Evolutionary conservation across 2,329 filamentous ascomycete species (phyloP).

Genomic region (Fusarium palustre): DNA sequence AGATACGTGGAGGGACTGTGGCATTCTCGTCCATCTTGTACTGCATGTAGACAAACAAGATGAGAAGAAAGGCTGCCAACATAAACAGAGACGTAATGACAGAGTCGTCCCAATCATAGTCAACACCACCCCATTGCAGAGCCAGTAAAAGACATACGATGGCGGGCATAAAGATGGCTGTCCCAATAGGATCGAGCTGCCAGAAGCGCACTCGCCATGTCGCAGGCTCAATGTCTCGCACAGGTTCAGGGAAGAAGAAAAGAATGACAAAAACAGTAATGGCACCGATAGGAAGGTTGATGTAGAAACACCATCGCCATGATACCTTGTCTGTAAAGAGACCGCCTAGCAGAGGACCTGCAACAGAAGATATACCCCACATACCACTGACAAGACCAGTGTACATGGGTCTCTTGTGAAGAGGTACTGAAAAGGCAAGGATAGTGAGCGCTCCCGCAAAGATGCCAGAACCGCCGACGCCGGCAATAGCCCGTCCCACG

Average conservation of each 20-base stretch:
- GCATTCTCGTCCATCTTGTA: slow-evolving; percentile 55
- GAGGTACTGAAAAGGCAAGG: slow-evolving; percentile 54
- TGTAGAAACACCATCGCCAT: slow-evolving; percentile 58
- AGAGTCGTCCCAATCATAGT: slow-evolving; percentile 48
- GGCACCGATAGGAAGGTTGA: slow-evolving; percentile 55
- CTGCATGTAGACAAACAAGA: slow-evolving; percentile 55
- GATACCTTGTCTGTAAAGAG: slow-evolving; percentile 52
- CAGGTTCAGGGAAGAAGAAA: slow-evolving; percentile 45
- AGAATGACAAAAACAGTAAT: slow-evolving; percentile 51
- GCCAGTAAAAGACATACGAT: slow-evolving; percentile 62
- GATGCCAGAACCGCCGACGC: slow-evolving; percentile 58
- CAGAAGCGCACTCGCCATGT: slow-evolving; percentile 44
- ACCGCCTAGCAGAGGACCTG: slow-evolving; percentile 52
- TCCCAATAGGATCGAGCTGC: slow-evolving; percentile 50
- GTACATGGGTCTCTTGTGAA: slow-evolving; percentile 51
- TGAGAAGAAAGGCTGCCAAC: slow-evolving; percentile 49
- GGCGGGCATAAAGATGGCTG: slow-evolving; percentile 50
- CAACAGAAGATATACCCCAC: slow-evolving; percentile 59
- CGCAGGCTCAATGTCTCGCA: slow-evolving; percentile 41
- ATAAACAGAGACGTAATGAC: slow-evolving; percentile 49
- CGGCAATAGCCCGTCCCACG: slow-evolving; percentile 52
- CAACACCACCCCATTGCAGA: slow-evolving; percentile 62
- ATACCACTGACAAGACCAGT: slow-evolving; percentile 56
- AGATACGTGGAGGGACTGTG: slow-evolving; percentile 58
- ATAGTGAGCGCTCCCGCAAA: slow-evolving; percentile 60